Base-by-base conservation (phyloP, 371 early-diverging fungal genomes). In the Capillidium heterosporum region DNA sequence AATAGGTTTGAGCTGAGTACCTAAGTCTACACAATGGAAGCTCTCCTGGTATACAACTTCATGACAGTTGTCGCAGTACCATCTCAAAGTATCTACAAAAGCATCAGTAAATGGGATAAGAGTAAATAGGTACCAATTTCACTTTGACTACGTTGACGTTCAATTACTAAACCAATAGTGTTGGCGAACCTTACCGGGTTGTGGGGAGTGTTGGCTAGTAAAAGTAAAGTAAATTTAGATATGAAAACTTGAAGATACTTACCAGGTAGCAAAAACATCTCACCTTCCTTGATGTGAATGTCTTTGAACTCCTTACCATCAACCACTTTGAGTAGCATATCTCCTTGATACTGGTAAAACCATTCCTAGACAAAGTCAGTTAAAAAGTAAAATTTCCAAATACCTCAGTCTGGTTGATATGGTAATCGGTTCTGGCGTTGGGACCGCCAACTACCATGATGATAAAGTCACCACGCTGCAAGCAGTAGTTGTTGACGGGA, bases 201-300 rank as follows among this genome's bases (percentile, higher is more conserved):
- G 64, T 96, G 97, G 2, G 97, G 97, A 11, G 76, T 75, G 62
- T 83, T 83, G 23, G 76, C 92, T 86, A 61, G 48, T 21, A 54
- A 57, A 28, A 40, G 57, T 40, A 43, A 23, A 24, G 26, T 44
- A 48, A 43, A 46, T 13, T 57, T 10, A 49, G 40, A 39, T 28
- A 53, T 44, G 19, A 42, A 11, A n/a, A n/a, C n/a, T n/a, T n/a
- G n/a, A n/a, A 50, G 43, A n/a, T 24, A 44, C 28, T 53, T 48
- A 89, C 89, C 77, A 29, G 95, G 94, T 60, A 96, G 67, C 59
- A 96, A 67, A 63, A 92, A 87, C 93, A 95, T 94, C 28, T 90
- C 90, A 17, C 95, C 95, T 68, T 93, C 93, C 46, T 72, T 64
- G 62, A 96, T 85, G 49, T 71, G 63, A 52, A 91, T 76, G 73